Percentiles rank a stretch among this genome's conserved stretches.
Conservation (phyloP, 202 grass and related monocot genomes). For the Setaria viridis region DNA sequence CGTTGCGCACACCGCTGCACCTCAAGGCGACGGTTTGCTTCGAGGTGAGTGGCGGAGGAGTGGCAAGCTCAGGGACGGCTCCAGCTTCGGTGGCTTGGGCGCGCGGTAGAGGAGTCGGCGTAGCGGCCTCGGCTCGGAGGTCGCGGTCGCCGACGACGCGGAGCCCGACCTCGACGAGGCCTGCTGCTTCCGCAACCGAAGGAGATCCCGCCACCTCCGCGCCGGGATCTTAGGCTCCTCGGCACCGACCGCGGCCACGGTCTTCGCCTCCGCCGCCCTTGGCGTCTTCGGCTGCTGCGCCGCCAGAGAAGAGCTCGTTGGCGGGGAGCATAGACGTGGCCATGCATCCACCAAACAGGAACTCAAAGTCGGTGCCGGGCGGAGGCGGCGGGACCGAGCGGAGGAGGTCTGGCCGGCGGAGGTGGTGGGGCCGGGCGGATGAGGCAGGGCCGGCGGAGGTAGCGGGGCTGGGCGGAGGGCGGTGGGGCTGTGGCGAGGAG, state of each 20-base stretch:
- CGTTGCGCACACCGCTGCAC: conserved; percentile 78
- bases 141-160: background rate
- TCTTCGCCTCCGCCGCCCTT: background rate
- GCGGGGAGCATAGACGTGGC: too few species aligned
- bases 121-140: conserved; percentile 56
- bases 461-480: too few species aligned
- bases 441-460: too few species aligned
- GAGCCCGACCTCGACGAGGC: background rate
- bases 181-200: conserved; percentile 79
- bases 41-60: conserved; percentile 73
- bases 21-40: conserved; percentile 67
- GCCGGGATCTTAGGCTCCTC: conserved; percentile 54
- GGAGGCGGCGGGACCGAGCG: too few species aligned
- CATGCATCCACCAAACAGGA: too few species aligned
- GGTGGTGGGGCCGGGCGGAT: too few species aligned
- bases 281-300: conserved; percentile 47
- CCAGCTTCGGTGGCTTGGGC: conserved; percentile 44
- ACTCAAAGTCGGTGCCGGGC: too few species aligned
- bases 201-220: conserved; percentile 85
- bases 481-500: too few species aligned
- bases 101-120: conserved; percentile 71
- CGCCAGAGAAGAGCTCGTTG: background rate
- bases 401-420: too few species aligned
- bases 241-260: background rate
- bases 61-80: conserved; percentile 65